Evolutionary conservation across 2,329 filamentous ascomycete genomes (phyloP).

Genomic region (Alternaria novae-zelandiae): DNA sequence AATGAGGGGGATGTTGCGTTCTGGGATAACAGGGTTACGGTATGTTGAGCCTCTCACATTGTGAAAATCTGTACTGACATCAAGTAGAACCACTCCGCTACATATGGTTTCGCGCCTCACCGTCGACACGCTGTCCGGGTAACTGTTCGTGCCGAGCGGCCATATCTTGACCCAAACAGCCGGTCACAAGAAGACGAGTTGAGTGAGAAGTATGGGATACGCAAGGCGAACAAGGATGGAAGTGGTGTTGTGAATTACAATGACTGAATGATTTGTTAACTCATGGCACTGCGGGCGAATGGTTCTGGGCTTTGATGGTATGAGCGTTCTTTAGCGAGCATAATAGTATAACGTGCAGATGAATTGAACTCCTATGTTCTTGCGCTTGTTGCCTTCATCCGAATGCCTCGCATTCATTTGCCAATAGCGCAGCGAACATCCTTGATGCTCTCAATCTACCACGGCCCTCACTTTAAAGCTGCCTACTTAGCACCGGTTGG

Average conservation of each 20-base stretch:
- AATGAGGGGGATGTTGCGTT: slow-evolving; percentile 69
- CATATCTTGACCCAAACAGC: slow-evolving; percentile 53
- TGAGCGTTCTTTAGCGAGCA: slow-evolving; percentile 1
- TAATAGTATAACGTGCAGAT: no score
- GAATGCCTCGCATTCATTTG: no score
- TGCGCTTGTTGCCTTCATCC: no score
- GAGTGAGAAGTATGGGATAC: slow-evolving; percentile 55
- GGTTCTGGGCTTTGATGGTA: neutral
- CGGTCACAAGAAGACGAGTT: slow-evolving; percentile 63
- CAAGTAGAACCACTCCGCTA: slow-evolving; percentile 59
- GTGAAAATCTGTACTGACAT: no score
- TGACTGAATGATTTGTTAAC: slow-evolving; percentile 52
- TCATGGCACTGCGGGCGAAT: accelerated
- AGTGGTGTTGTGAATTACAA: slow-evolving; percentile 64
- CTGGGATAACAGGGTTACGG: slow-evolving; percentile 69
- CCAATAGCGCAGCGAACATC: no score
- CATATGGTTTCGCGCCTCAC: slow-evolving; percentile 64
- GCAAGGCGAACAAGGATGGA: slow-evolving; percentile 62
- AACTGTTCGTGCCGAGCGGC: slow-evolving; percentile 55
- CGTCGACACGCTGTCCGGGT: slow-evolving; percentile 62
- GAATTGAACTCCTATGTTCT: no score
- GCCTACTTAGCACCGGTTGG: no score
- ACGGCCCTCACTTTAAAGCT: no score
- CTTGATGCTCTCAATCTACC: no score
- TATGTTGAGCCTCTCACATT: slow-evolving; percentile 38